Evolutionary conservation across 2,329 filamentous ascomycete genomes (phyloP).

Genomic region (Claviceps fusiformis): DNA sequence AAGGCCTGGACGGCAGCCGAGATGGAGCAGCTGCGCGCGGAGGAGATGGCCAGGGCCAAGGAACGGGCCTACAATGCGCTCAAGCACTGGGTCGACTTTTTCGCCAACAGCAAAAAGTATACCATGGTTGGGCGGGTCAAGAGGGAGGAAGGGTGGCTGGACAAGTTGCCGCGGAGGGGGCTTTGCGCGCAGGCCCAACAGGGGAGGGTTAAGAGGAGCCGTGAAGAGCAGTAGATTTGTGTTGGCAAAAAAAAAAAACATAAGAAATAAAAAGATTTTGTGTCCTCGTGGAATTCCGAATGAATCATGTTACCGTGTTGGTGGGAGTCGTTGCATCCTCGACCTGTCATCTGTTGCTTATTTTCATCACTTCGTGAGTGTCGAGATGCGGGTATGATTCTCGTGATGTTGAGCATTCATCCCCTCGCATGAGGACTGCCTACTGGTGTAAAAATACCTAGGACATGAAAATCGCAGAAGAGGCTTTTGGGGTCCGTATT

Average conservation of each 20-base stretch:
- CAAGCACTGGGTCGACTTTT: constrained; percentile 74
- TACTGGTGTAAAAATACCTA: no score
- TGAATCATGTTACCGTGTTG: no score
- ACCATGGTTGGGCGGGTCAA: constrained; percentile 63
- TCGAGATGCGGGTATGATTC: neutral
- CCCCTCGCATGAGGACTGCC: no score
- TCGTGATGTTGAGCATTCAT: neutral
- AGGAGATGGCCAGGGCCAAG: constrained; percentile 52
- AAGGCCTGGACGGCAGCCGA: constrained; percentile 39
- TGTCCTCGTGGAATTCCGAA: no score
- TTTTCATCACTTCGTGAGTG: neutral
- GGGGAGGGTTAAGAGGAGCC: constrained; percentile 35
- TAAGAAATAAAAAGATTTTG: no score
- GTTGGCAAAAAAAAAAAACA: no score
- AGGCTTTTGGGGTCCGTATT: no score
- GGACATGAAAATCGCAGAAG: no score
- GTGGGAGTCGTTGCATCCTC: no score
- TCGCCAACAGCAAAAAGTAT: constrained; percentile 68
- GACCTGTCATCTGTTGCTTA: neutral
- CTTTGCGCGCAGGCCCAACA: constrained; percentile 61
- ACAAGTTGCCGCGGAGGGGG: constrained; percentile 45
- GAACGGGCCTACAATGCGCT: constrained; percentile 54
- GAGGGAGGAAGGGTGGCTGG: constrained; percentile 45
- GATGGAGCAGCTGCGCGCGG: constrained; percentile 37
- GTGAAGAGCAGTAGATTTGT: neutral